Evolutionary conservation across 1,284 basidiomycete species (phyloP), one percentile per base, ranked within the genome.

Genomic region (Pseudozyma tsukubaensis): DNA sequence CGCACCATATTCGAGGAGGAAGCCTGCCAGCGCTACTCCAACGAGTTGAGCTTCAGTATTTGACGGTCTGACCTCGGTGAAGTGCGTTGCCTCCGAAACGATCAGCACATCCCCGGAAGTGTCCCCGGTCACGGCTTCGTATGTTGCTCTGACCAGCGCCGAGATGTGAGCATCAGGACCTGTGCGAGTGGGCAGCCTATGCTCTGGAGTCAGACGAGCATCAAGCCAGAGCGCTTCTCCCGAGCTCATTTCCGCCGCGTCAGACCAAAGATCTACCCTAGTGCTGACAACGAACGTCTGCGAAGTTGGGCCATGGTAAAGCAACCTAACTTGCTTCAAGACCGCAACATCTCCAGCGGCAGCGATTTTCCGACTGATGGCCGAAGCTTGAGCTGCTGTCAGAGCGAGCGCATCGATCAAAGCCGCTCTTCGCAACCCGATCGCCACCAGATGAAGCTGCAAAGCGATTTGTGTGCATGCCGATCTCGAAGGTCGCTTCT

Each of bases 401-500:
- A 69, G 19, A 21, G 51, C 45, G 9, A 69, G 37, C 13, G 56
- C 51, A 14, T 69, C 66, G 7, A 69, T 50, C 16, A 69, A 32
- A 29, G 60, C 66, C n/a, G 60, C 66, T 49, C 66, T 59, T 18
- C 66, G 66, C 2, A 69, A 43, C 2, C 66, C 66, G 11, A 36
- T 32, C 9, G 59, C 56, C 3, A 63, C 49, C 6, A 69, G 4
- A 3, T 59, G 52, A 18, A 63, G 18, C 45, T 69, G 66, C 57
- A 63, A 35, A 1, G 66, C 66, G 8, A 69, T 12, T n/a, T 49
- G 60, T 9, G 43, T 36, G 44, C 60, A 69, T n/a, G 40, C 60
- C 11, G 52, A 63, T 18, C 57, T 48, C 1, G 60, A 51, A 7
- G 49, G 37, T 36, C 21, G 63, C 5, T 34, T 18, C 39, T 39